Base-by-base conservation (phyloP, 2,329 filamentous ascomycete genomes). In the Orbilia javanica region DNA sequence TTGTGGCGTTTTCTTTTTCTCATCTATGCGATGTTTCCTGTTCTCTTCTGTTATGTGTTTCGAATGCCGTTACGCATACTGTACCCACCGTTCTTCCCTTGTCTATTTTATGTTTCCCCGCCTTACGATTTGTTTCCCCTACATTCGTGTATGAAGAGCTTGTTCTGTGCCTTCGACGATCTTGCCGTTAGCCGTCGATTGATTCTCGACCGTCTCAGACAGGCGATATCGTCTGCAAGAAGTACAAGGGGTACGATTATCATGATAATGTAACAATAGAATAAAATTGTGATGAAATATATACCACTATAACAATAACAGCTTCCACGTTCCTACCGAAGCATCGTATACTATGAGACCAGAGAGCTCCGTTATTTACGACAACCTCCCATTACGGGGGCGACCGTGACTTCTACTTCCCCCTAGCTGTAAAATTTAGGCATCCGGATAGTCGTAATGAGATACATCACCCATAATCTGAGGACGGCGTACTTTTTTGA, bases 151-250 rank as follows among this genome's bases (percentile, higher is more conserved):
- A 60, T n/a, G 34, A 18, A 60, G n/a, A 39, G 0, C 55, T 13
- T n/a, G 55, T 60, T n/a, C 34, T 60, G 18, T n/a, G n/a, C 34
- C 20, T 13, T 60, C 31, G 20, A 27, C 7, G 15, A 42, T 60
- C 55, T 60, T 34, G 34, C n/a, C 13, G 18, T 4, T 15, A 39
- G n/a, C n/a, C 27, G 31, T 31, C 34, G 34, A 42, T 60, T 42
- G 55, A 42, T 82, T 83, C 36, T 31, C 18, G 34, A 46, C 31
- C 5, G 48, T 20, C 22, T 60, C n/a, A 27, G 55, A 34, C 31
- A n/a, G 55, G 55, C 6, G 7, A 25, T 25, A 25, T 31, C 11
- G 13, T 50, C 25, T 29, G 52, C 52, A 20, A 36, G 31, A 39
- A 60, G 34, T 42, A 18, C 34, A n/a, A 27, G 20, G 55, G 34